phyloP scores from a whole-genome alignment of 228 moss, liverwort and hornwort species.

The Sphagnum fallax region DNA sequence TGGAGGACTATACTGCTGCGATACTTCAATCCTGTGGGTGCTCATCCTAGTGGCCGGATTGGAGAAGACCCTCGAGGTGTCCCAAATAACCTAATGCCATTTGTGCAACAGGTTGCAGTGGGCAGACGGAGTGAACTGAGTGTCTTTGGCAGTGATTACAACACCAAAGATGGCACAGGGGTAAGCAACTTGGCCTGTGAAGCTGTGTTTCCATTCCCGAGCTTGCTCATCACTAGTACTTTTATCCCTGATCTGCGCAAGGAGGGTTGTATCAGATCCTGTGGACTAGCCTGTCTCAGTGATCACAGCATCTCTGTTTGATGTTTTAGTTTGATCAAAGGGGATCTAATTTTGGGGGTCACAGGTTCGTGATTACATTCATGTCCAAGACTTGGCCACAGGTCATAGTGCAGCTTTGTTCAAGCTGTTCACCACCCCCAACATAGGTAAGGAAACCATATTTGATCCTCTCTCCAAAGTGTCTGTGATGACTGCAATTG shows the following conservation, averaged over 20 bases:
- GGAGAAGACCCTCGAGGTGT: slow-evolving; percentile 51
- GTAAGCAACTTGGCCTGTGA: slow-evolving; percentile 4
- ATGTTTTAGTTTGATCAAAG: no score
- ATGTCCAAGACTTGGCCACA: slow-evolving; percentile 49
- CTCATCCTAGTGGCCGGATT: slow-evolving; percentile 47
- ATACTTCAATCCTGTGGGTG: slow-evolving; percentile 56
- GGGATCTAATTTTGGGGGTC: no score
- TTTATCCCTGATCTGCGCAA: no score
- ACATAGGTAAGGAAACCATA: slow-evolving; percentile 23
- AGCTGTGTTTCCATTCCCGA: no score
- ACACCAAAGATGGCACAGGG: background rate
- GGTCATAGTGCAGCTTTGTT: slow-evolving; percentile 48
- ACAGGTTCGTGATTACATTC: slow-evolving; percentile 49
- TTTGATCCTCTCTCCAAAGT: no score
- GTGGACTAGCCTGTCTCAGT: no score
- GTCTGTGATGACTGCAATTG: no score
- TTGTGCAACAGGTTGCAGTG: slow-evolving; percentile 51
- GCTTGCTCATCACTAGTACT: no score
- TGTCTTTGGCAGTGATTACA: background rate
- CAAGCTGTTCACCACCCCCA: slow-evolving; percentile 34
- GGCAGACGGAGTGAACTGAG: slow-evolving; percentile 21
- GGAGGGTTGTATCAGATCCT: no score
- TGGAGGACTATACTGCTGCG: slow-evolving; percentile 48
- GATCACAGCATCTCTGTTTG: no score
- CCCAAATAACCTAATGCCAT: slow-evolving; percentile 58